These are phyloP conservation scores for Thuidium tamariscinum DNA, from an alignment of 225 moss, liverwort and hornwort species.

Conservation along the genomic window DNA sequence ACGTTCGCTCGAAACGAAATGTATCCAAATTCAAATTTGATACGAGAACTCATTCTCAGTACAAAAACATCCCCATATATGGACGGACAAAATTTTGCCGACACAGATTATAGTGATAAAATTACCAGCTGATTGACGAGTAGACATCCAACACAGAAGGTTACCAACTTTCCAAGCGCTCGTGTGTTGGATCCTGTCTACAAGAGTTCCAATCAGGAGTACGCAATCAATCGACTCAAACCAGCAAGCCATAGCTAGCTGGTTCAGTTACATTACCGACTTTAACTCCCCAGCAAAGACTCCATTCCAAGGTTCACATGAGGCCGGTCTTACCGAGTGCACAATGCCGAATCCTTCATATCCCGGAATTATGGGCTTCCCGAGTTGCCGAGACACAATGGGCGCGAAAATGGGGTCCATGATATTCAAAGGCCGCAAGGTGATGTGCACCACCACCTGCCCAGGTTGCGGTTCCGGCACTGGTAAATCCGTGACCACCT, in stretches of 20 bases:
- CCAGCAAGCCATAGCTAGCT: neutral
- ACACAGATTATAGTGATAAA: neutral
- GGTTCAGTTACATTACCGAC: neutral
- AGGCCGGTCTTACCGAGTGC: neutral
- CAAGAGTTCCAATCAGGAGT: neutral
- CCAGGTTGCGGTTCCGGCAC: slow-evolving; percentile 4
- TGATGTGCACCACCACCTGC: slow-evolving; percentile 13
- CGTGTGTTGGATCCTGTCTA: neutral
- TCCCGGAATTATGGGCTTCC: neutral
- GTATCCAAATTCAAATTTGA: neutral
- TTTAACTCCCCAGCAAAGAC: neutral
- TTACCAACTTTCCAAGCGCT: neutral
- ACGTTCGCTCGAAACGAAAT: neutral
- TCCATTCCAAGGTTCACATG: neutral
- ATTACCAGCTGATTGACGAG: neutral
- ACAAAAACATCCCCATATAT: neutral
- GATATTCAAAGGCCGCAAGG: slow-evolving; percentile 1
- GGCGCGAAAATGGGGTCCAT: neutral
- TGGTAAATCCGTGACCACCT: neutral
- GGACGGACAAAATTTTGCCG: neutral
- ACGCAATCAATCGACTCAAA: neutral
- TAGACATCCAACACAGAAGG: neutral
- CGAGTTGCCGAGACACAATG: neutral
- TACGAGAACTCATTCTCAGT: neutral
- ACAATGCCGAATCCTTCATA: slow-evolving; percentile 21